These are phyloP conservation scores for Taxawa tesnikishii DNA, from an alignment of 2,329 filamentous ascomycete species.

Conservation along the genomic window DNA sequence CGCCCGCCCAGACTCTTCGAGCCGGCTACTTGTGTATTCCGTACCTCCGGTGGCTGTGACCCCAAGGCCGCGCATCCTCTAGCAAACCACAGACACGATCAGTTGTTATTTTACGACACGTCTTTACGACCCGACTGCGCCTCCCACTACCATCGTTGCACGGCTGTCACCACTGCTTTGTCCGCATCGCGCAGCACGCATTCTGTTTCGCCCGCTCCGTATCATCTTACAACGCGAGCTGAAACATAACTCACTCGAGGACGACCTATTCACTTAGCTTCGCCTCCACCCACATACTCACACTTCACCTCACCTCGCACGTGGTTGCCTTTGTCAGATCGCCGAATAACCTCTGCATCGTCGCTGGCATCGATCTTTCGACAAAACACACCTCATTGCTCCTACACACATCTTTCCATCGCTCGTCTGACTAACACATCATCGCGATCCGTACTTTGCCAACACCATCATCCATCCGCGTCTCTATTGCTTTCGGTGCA, in stretches of 20 bases:
- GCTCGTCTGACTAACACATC: background rate
- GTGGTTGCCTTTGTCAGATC: constrained; percentile 1
- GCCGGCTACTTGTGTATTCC: background rate
- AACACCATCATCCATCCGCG: background rate
- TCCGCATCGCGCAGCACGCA: too few relatives aligned
- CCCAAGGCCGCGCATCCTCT: too few relatives aligned
- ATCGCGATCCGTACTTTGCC: background rate
- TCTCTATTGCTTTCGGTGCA: constrained; percentile 2
- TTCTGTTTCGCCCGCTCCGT: too few relatives aligned
- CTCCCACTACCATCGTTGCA: too few relatives aligned
- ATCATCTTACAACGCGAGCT: too few relatives aligned
- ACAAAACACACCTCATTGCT: constrained; percentile 1
- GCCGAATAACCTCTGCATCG: constrained; percentile 1
- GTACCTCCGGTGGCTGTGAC: background rate
- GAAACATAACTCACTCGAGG: constrained; percentile 1
- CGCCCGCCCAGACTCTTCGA: too few relatives aligned
- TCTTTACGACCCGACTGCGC: too few relatives aligned
- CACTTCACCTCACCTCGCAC: constrained; percentile 3
- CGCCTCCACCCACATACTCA: constrained; percentile 11
- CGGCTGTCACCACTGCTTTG: too few relatives aligned
- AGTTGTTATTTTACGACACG: too few relatives aligned
- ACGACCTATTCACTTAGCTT: constrained; percentile 23
- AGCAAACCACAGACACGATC: too few relatives aligned
- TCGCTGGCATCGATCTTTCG: constrained; percentile 1
- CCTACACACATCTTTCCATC: too few relatives aligned